Base-by-base conservation (phyloP, 495 filamentous ascomycete genomes). In the Neurospora sp. region DNA sequence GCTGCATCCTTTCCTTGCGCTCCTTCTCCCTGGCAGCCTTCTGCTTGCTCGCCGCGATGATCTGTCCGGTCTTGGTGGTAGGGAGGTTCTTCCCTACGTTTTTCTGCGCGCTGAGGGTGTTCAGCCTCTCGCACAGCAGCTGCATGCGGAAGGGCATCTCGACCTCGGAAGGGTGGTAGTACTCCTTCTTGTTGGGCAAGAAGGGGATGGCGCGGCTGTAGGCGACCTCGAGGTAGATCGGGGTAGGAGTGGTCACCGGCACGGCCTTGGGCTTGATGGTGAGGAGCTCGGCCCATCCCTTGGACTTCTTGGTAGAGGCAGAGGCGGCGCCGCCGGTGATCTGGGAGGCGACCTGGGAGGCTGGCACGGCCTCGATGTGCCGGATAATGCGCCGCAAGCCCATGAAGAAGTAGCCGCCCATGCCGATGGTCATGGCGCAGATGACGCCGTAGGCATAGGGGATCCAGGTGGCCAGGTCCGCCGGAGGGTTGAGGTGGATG, bases 401-500 rank as follows among this genome's bases (percentile, higher is more conserved):
- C 37, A 86, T 72, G 24, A 85, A 73, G 37, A 89, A 84, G 69
- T 81, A 84, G n/a, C 79, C 81, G 37, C 85, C 88, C 71, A 85
- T 74, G 71, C 73, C 77, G 24, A 81, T 80, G 82, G 88, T 85
- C 39, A 82, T 69, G 70, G 86, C 59, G 72, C 82, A 83, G 59
- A 86, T 78, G 5, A 78, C 74, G n/a, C 81, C 82, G 72, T 85
- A 86, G 15, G 83, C 82, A 42, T 80, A 74, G 2, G 83, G 82
- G 8, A 88, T 82, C 81, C 84, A 85, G 71, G 70, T 73, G 15
- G 80, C 71, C 3, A 88, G 72, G 39, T 79, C 86, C 21, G 78
- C 75, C 15, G 84, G 84, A n/a, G 83, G 77, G 72, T 84, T 75
- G 36, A 84, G 78, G 70, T 83, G 82, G 39, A 83, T 80, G 59